These are phyloP conservation scores for Lentinus polychrous DNA, from an alignment of 1,284 basidiomycete genomes.

Conservation along the genomic window DNA sequence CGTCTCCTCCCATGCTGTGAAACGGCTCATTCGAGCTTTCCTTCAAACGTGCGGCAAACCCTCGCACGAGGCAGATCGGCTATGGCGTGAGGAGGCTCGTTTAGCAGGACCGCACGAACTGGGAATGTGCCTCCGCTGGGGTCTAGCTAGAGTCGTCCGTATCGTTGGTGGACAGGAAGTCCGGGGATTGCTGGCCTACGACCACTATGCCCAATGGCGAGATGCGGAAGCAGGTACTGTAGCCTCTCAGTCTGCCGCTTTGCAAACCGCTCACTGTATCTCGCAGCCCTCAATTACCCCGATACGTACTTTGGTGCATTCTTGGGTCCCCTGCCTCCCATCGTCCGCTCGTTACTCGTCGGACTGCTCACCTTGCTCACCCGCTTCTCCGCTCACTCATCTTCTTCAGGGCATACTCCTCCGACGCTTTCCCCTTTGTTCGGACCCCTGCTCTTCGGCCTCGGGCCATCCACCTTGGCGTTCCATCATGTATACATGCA, in stretches of 20 bases:
- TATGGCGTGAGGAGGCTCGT: constrained; percentile 71
- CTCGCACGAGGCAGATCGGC: constrained; percentile 40
- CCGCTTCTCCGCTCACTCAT: constrained; percentile 75
- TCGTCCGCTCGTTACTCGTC: constrained; percentile 53
- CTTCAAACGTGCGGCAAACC: constrained; percentile 48
- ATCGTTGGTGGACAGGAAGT: constrained; percentile 59
- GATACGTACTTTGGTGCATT: constrained; percentile 62
- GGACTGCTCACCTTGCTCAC: constrained; percentile 70
- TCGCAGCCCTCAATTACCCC: constrained; percentile 56
- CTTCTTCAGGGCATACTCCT: constrained; percentile 76
- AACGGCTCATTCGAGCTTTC: constrained; percentile 71
- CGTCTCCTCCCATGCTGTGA: constrained; percentile 64
- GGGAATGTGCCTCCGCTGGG: constrained; percentile 84
- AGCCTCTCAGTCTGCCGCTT: constrained; percentile 1
- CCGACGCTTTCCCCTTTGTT: constrained; percentile 85
- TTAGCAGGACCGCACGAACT: constrained; percentile 83
- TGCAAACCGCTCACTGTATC: too few species aligned
- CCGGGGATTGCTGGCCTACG: constrained; percentile 72
- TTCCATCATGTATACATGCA: constrained; percentile 76
- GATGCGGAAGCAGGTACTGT: constrained; percentile 68
- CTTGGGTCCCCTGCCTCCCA: constrained; percentile 44
- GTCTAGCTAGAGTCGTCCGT: constrained; percentile 65
- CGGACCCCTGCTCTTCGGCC: constrained; percentile 77
- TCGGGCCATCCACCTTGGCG: constrained; percentile 52
- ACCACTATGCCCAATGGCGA: constrained; percentile 71